These are phyloP conservation scores for Candida pseudoviswanathii DNA, from an alignment of 1,139 yeast species.

Conservation along the genomic window DNA sequence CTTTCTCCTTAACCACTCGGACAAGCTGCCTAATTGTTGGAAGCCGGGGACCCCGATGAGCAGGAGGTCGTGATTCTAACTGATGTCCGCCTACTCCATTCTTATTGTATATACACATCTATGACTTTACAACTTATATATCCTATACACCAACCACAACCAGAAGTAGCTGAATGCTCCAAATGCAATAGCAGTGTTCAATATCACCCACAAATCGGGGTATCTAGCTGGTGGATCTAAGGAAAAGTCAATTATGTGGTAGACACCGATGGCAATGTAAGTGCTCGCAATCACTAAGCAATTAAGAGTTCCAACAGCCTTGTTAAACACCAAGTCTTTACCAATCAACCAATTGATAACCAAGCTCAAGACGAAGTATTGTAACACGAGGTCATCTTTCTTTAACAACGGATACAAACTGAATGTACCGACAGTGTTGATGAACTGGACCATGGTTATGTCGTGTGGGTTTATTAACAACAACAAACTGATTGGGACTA, in stretches of 20 bases:
- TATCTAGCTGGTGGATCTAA: slow-evolving; percentile 56
- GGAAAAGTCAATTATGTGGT: slow-evolving; percentile 58
- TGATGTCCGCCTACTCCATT: background rate
- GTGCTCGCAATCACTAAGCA: slow-evolving; percentile 56
- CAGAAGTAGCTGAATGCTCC: slow-evolving; percentile 76
- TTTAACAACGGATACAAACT: slow-evolving; percentile 86
- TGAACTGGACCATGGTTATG: slow-evolving; percentile 80
- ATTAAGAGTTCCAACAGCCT: slow-evolving; percentile 29
- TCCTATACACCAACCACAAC: slow-evolving; percentile 69
- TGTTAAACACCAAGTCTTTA: slow-evolving; percentile 9
- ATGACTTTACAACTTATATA: slow-evolving; percentile 14
- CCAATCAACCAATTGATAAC: slow-evolving; percentile 87
- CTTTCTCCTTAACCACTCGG: slow-evolving; percentile 49
- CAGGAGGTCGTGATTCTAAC: too few relatives aligned
- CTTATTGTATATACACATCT: background rate
- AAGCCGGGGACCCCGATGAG: too few relatives aligned
- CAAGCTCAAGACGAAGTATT: slow-evolving; percentile 61
- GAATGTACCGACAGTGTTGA: slow-evolving; percentile 79
- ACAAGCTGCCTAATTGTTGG: slow-evolving; percentile 8
- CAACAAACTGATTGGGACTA: slow-evolving; percentile 78
- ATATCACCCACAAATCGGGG: slow-evolving; percentile 87
- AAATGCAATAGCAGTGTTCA: slow-evolving; percentile 73
- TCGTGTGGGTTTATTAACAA: slow-evolving; percentile 52
- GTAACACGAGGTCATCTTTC: slow-evolving; percentile 72
- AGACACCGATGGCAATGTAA: slow-evolving; percentile 53